Evolutionary conservation across 179 eudicot genomes (phyloP).

Genomic region (Spinacia oleracea): DNA sequence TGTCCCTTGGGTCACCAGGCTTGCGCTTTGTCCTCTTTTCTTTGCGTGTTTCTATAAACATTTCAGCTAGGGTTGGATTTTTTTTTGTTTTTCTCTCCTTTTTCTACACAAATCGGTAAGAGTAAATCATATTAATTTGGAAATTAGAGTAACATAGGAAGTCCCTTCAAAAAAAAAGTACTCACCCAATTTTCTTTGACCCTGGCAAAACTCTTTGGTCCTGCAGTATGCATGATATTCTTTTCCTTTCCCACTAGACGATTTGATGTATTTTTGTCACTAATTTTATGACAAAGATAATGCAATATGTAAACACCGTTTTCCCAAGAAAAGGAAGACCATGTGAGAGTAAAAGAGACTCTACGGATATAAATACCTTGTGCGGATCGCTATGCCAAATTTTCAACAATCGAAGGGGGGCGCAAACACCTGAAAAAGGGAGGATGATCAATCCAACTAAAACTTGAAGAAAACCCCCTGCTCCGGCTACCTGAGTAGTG

Average conservation of each 20-base stretch:
- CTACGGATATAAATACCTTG: neutral
- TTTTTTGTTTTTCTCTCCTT: neutral
- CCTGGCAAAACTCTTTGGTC: slow-evolving; percentile 14
- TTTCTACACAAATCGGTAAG: neutral
- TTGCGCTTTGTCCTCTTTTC: slow-evolving; percentile 11
- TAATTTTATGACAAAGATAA: neutral
- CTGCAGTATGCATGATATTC: slow-evolving; percentile 8
- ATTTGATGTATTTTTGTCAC: neutral
- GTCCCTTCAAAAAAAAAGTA: neutral
- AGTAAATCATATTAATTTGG: neutral
- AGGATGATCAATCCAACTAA: too few relatives aligned
- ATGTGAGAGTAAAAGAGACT: too few relatives aligned
- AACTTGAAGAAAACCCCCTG: too few relatives aligned
- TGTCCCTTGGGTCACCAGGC: neutral
- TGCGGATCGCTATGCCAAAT: neutral
- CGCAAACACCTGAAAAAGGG: too few relatives aligned
- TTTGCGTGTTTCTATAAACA: slow-evolving; percentile 11
- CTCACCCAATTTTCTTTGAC: neutral
- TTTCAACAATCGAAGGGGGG: too few relatives aligned
- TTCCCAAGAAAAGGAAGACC: neutral
- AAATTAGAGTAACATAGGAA: neutral
- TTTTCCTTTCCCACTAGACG: neutral
- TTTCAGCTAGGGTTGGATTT: neutral
- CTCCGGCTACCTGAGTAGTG: too few relatives aligned
- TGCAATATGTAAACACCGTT: neutral